Conservation (phyloP, 2,329 filamentous ascomycete genomes). For the Monilinia fructigena region DNA sequence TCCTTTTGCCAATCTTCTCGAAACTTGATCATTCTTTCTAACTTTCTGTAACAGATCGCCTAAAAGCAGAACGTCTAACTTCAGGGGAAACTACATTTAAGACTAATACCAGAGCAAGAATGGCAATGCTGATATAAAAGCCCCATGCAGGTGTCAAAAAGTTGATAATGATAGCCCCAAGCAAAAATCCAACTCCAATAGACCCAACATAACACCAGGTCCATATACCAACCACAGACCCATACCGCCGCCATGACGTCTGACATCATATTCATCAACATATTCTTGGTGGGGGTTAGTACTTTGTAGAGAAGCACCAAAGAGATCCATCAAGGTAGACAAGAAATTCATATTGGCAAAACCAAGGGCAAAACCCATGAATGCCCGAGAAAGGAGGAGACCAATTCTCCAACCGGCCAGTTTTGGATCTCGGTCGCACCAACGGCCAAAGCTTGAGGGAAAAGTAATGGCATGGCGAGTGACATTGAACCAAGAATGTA, state of each 20-base stretch:
- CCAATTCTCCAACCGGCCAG: constrained; percentile 56
- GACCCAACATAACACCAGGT: constrained; percentile 75
- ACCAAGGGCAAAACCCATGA: constrained; percentile 68
- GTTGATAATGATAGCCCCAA: constrained; percentile 69
- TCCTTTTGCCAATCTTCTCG: constrained; percentile 62
- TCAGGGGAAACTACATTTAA: constrained; percentile 72
- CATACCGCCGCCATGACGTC: constrained; percentile 74
- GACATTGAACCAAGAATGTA: constrained; percentile 70
- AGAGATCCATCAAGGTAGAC: constrained; percentile 69
- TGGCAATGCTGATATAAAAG: constrained; percentile 69
- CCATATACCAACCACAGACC: constrained; percentile 77
- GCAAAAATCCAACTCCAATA: constrained; percentile 67
- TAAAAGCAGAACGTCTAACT: constrained; percentile 66
- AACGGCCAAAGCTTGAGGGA: constrained; percentile 71
- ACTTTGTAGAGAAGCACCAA: constrained; percentile 73
- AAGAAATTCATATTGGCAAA: constrained; percentile 78
- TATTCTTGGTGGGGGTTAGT: constrained; percentile 70
- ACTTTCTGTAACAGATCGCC: constrained; percentile 66
- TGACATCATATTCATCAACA: constrained; percentile 64
- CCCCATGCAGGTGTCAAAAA: constrained; percentile 66
- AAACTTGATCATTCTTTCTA: constrained; percentile 51
- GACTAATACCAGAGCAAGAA: constrained; percentile 63
- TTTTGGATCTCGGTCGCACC: constrained; percentile 56
- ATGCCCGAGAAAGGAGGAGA: constrained; percentile 60
- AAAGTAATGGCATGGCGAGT: constrained; percentile 69